A percentile compares a stretch with the other conserved stretches of the same genome.
phyloP scores from a whole-genome alignment of 1,139 yeast genomes.

The Diutina scorzettiae region DNA sequence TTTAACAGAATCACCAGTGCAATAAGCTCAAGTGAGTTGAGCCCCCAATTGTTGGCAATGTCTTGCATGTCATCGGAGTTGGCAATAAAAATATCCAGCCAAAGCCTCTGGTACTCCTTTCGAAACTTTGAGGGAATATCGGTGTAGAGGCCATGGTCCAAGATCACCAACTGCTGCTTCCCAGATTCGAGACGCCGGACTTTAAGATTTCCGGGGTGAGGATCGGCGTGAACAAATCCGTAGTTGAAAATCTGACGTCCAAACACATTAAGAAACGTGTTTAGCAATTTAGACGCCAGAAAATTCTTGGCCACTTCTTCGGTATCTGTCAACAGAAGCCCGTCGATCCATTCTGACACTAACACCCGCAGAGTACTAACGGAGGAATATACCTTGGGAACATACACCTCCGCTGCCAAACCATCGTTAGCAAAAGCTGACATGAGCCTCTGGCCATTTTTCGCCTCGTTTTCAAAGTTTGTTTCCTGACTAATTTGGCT shows the following conservation, averaged over 20 bases:
- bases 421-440: constrained; percentile 15
- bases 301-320: constrained; percentile 26
- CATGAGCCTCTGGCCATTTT: constrained; percentile 31
- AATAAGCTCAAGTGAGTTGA: constrained; percentile 54
- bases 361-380: constrained; percentile 39
- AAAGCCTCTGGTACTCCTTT: constrained; percentile 44
- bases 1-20: constrained; percentile 46
- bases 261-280: constrained; percentile 41
- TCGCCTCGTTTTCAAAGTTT: constrained; percentile 44
- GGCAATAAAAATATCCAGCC: constrained; percentile 50
- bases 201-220: constrained; percentile 72
- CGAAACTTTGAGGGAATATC: constrained; percentile 39
- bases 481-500: constrained; percentile 49
- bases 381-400: constrained; percentile 42
- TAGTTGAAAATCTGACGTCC: constrained; percentile 62
- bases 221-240: constrained; percentile 73
- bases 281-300: constrained; percentile 34
- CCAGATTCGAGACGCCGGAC: constrained; percentile 26
- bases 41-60: constrained; percentile 56
- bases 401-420: constrained; percentile 17
- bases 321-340: constrained; percentile 40
- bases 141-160: constrained; percentile 70
- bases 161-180: constrained; percentile 49
- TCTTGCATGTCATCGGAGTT: constrained; percentile 35
- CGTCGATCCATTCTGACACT: constrained; percentile 70